Evolutionary conservation across 495 filamentous ascomycete genomes (phyloP), one percentile per base, ranked within the genome.

Genomic region (Lasiosphaeriaceae sp.): DNA sequence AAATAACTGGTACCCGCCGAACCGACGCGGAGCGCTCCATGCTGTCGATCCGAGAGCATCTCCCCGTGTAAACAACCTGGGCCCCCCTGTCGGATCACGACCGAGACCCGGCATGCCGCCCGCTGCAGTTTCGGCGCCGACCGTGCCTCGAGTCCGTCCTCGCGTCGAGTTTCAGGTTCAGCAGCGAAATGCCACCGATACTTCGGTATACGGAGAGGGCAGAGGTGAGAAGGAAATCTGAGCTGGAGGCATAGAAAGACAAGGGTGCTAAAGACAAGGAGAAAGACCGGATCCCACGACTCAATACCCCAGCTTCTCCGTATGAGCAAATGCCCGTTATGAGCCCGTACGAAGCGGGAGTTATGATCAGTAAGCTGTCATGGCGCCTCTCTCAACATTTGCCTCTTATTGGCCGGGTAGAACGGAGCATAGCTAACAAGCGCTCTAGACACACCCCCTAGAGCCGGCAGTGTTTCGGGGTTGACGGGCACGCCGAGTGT

Each of bases 291-390:
- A 31, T 49, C 24, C 47, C 47, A 12, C 41, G 23, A 8, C 44
- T 41, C 11, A 14, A 47, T 17, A 19, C 37, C 12, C 41, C 35
- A 23, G 34, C 16, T 9, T 45, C 56, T 0, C 11, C 37, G 16
- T 65, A 59, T 26, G 23, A 44, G 0, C 63, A 65, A 35, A 39
- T 45, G 9, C 54, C 63, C 5, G 29, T 54, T 26, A 62, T 65
- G 59, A 65, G 57, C 52, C 50, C 63, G 8, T 60, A 63, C 21
- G 63, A 62, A 50, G 59, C 60, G 45, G 56, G 39, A 29, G 43
- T 55, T n/a, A 17, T n/a, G n/a, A n/a, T n/a, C n/a, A n/a, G n/a
- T n/a, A n/a, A n/a, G n/a, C n/a, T n/a, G n/a, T n/a, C n/a, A n/a
- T n/a, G n/a, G n/a, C n/a, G n/a, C n/a, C n/a, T n/a, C n/a, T n/a